Evolutionary conservation across 176 grass and related monocot genomes (phyloP).

Genomic region (Tillandsia fasciculata): DNA sequence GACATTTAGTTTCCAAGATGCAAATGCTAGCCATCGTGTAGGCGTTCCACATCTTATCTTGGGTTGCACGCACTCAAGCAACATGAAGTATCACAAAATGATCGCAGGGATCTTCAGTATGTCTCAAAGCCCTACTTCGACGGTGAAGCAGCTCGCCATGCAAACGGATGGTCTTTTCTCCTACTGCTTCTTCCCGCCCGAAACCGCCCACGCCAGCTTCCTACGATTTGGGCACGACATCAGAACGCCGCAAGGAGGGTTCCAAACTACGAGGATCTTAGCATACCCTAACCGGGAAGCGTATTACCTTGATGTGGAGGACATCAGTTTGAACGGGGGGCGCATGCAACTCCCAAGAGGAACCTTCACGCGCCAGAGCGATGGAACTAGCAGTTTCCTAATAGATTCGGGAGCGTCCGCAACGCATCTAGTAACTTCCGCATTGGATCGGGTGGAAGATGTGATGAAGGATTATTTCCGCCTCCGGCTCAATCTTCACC

Average conservation of each 20-base stretch:
- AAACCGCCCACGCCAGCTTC: not conserved
- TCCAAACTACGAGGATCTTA: not conserved
- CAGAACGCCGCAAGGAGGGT: too few relatives aligned
- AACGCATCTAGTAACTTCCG: not conserved
- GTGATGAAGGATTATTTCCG: not conserved
- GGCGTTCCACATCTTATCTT: constrained; percentile 3
- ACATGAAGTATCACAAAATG: not conserved
- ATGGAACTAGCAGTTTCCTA: not conserved
- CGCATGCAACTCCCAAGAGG: not conserved
- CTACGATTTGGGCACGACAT: not conserved
- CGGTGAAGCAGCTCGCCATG: not conserved
- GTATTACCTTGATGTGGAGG: not conserved
- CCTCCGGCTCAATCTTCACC: too few relatives aligned
- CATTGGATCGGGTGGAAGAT: not conserved
- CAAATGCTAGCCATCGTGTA: not conserved
- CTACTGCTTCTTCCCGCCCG: not conserved
- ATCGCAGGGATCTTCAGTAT: not conserved
- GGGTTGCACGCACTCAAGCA: constrained; percentile 14
- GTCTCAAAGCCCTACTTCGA: not conserved
- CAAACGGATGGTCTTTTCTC: not conserved
- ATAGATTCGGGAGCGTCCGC: not conserved
- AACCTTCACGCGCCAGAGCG: not conserved
- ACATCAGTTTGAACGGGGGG: not conserved
- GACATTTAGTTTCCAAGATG: constrained; percentile 10
- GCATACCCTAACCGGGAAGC: not conserved